Conservation (phyloP, 345 rosid genomes). For the Salix purpurea region DNA sequence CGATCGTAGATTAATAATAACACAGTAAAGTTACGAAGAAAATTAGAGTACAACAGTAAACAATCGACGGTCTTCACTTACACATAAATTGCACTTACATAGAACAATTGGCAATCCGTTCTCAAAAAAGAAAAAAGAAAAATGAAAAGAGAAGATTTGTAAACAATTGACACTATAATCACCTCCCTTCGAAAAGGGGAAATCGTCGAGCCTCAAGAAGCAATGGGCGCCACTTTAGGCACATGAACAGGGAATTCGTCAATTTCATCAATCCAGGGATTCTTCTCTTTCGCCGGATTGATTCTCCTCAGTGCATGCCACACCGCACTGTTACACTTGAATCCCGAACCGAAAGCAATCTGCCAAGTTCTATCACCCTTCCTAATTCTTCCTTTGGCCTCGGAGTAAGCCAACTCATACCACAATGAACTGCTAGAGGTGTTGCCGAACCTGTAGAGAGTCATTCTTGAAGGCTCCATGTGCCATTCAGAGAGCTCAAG, state of each 20-base stretch:
- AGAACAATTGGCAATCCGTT: background rate
- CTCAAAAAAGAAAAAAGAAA: background rate
- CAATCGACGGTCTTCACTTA: background rate
- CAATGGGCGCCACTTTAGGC: constrained; percentile 8
- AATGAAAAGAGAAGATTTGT: background rate
- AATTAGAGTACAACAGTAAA: too few relatives aligned
- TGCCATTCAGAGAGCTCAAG: constrained; percentile 71
- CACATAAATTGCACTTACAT: background rate
- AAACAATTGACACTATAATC: background rate
- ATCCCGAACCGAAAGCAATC: constrained; percentile 92
- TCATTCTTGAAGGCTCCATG: constrained; percentile 97
- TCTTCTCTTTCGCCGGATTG: constrained; percentile 66
- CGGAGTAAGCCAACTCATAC: constrained; percentile 83
- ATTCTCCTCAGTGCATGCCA: constrained; percentile 74
- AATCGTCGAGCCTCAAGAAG: constrained; percentile 1
- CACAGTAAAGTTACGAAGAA: background rate
- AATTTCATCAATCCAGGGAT: constrained; percentile 83
- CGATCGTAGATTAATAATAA: background rate
- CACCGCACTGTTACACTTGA: constrained; percentile 92
- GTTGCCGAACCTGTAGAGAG: constrained; percentile 77
- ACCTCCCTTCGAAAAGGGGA: background rate
- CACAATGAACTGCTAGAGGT: constrained; percentile 90
- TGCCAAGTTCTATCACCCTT: constrained; percentile 89
- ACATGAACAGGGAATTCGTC: constrained; percentile 72
- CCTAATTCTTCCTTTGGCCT: constrained; percentile 78